Percentiles rank a stretch among this genome's conserved stretches.
Conservation (phyloP, 306 rosid species). For the Gillenia trifoliata region DNA sequence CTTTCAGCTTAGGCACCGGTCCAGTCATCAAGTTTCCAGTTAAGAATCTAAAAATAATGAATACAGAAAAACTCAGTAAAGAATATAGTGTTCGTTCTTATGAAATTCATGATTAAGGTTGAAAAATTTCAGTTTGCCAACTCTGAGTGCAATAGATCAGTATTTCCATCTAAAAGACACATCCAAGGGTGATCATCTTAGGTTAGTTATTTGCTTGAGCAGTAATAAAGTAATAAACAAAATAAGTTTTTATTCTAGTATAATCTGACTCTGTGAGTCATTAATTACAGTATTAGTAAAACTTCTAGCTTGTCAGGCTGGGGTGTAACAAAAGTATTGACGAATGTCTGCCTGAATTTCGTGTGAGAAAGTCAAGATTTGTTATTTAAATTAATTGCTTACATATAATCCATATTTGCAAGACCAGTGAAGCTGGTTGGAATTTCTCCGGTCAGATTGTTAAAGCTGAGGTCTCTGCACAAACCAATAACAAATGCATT, state of each 20-base stretch:
- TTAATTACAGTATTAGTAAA: not conserved
- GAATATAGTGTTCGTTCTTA: not conserved
- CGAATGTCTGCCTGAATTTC: not conserved
- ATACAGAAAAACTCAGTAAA: not conserved
- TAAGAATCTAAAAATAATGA: constrained; percentile 40
- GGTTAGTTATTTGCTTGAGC: not conserved
- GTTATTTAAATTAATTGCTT: constrained; percentile 21
- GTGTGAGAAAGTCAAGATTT: not conserved
- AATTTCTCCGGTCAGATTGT: constrained; percentile 55
- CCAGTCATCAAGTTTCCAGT: constrained; percentile 56
- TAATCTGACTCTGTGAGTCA: too few species aligned
- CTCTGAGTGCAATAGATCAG: too few species aligned
- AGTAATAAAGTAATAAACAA: too few species aligned
- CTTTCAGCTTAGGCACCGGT: constrained; percentile 12
- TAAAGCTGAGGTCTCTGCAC: constrained; percentile 85
- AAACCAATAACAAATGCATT: not conserved
- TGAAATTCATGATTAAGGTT: not conserved
- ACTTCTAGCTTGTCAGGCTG: not conserved
- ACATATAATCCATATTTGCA: constrained; percentile 31
- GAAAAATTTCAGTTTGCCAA: too few species aligned
- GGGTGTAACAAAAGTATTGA: not conserved
- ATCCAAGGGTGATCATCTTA: not conserved
- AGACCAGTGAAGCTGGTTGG: constrained; percentile 34
- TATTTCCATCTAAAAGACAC: too few species aligned
- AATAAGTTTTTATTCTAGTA: not conserved